Conservation (phyloP, 305 asterid species). For the Coffea humblotiana region DNA sequence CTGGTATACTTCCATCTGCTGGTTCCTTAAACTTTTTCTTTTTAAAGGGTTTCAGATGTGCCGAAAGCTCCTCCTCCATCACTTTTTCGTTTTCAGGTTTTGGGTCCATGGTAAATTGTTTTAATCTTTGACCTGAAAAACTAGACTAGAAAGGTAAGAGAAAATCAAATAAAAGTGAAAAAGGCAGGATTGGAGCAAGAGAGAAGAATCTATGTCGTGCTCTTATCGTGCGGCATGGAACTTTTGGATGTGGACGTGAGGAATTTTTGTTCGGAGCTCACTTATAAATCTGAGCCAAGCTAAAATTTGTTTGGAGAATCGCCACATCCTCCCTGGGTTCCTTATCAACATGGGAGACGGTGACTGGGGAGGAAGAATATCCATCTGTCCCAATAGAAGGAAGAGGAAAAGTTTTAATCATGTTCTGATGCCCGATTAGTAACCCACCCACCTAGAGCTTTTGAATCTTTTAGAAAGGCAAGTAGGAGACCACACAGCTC, state of each 20-base stretch:
- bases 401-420: slow-evolving; percentile 22
- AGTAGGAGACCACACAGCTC: slow-evolving; percentile 43
- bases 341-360: slow-evolving; percentile 49
- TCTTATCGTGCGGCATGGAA: slow-evolving; percentile 10
- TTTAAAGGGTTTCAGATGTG: background rate
- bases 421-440: slow-evolving; percentile 44
- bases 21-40: background rate
- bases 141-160: background rate
- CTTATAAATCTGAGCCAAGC: slow-evolving; percentile 24
- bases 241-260: slow-evolving; percentile 27
- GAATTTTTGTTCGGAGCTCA: slow-evolving; percentile 22
- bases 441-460: slow-evolving; percentile 21
- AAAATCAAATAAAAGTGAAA: background rate
- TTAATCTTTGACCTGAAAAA: background rate
- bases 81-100: background rate
- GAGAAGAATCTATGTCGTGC: slow-evolving; percentile 8
- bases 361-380: slow-evolving; percentile 32
- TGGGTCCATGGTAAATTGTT: too few species aligned
- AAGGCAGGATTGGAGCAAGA: background rate
- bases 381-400: slow-evolving; percentile 31
- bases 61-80: background rate
- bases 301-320: slow-evolving; percentile 22
- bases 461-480: slow-evolving; percentile 33
- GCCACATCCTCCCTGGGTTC: slow-evolving; percentile 42
- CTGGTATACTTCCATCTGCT: background rate